A percentile compares a stretch with the other conserved stretches of the same genome.
phyloP scores from a whole-genome alignment of 2,329 filamentous ascomycete genomes.

The Diaporthe nobilis region DNA sequence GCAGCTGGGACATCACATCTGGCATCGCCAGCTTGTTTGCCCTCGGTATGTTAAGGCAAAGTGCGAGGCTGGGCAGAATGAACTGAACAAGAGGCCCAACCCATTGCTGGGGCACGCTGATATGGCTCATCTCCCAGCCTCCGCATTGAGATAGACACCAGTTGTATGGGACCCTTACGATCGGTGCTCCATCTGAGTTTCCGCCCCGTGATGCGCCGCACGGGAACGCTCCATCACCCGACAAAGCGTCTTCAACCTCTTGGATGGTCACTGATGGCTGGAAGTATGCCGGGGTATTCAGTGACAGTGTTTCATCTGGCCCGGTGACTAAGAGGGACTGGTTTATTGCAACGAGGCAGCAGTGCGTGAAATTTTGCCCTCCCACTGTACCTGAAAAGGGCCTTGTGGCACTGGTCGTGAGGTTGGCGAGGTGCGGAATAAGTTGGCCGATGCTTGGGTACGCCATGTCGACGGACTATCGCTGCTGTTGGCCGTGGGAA shows the following conservation, averaged over 20 bases:
- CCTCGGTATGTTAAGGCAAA: conserved; percentile 48
- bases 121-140: conserved; percentile 46
- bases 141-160: conserved; percentile 44
- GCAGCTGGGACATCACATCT: conserved; percentile 39
- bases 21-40: conserved; percentile 45
- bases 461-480: background rate
- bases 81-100: conserved; percentile 48
- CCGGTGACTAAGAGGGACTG: conserved; percentile 29
- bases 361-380: conserved; percentile 47
- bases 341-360: conserved; percentile 47
- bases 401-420: background rate
- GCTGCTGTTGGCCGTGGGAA: background rate
- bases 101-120: conserved; percentile 46
- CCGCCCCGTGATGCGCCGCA: conserved; percentile 45
- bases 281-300: conserved; percentile 40
- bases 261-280: conserved; percentile 36
- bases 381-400: conserved; percentile 30
- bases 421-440: conserved; percentile 32
- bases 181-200: conserved; percentile 42
- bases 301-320: conserved; percentile 36
- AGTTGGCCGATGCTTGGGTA: conserved; percentile 15
- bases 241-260: conserved; percentile 36
- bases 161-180: conserved; percentile 44
- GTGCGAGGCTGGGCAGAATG: conserved; percentile 48
- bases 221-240: conserved; percentile 42